Conservation (phyloP, 352 stramenopile species). For the Blastocystis sp. region DNA sequence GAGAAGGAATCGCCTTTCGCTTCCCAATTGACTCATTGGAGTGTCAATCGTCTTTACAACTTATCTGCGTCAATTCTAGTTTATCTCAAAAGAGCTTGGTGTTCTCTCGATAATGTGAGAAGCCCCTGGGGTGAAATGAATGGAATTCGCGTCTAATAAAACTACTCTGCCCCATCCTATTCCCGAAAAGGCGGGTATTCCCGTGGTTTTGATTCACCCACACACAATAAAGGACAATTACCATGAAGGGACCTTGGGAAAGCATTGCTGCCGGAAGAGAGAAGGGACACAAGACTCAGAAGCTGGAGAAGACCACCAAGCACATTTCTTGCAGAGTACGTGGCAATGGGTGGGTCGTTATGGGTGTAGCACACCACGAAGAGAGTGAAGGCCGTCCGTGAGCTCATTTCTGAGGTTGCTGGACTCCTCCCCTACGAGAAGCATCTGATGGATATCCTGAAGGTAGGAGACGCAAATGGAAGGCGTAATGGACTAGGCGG, state of each 20-base stretch:
- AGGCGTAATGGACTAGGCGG: neutral
- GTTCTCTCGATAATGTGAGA: too few species aligned
- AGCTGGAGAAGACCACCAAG: conserved; percentile 14
- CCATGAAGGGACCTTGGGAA: conserved; percentile 57
- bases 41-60: too few species aligned
- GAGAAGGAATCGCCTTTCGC: too few species aligned
- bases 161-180: too few species aligned
- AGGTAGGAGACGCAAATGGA: neutral
- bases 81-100: too few species aligned
- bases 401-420: conserved; percentile 35
- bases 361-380: conserved; percentile 6
- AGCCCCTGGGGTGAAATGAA: too few species aligned
- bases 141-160: too few species aligned
- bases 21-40: too few species aligned
- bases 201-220: neutral
- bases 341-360: neutral
- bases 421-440: conserved; percentile 52
- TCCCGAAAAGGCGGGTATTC: too few species aligned
- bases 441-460: conserved; percentile 56
- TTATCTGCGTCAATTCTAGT: too few species aligned
- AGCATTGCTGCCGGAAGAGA: conserved; percentile 45
- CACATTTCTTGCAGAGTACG: conserved; percentile 6
- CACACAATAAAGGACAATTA: conserved; percentile 11
- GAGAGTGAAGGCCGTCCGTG: conserved; percentile 41
- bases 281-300: conserved; percentile 51